Base-by-base conservation (phyloP, 73 alveolate species). In the Paramecium tetraurelia region DNA sequence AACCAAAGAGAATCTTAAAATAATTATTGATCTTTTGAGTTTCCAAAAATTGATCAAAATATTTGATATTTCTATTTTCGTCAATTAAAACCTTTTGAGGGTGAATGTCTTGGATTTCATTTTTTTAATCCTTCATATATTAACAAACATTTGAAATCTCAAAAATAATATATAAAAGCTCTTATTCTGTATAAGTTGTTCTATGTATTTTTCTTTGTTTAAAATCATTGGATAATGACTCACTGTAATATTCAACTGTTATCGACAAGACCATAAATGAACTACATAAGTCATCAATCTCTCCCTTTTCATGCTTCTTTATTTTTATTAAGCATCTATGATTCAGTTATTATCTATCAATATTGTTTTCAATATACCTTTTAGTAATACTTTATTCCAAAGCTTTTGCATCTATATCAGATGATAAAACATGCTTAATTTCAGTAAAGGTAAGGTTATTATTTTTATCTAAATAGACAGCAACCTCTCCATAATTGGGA, bases 401-500 rank as follows among this genome's bases (percentile, higher is more conserved):
- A 33, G 84, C 84, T 14, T 27, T 27, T 27, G 46, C 27, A 63
- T 63, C 27, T 2, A 24, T 33, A 11, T 63, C 84, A 63, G 84
- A 63, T 31, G 84, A 63, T 33, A 63, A 63, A 21, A 72, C 86
- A 29, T 72, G 33, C 20, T 72, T 72, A 20, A 72, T 72, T 36
- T 72, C 59, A 36, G 86, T 20, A 7, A 16, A 72, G 0, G 33
- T 36, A 2, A 36, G 18, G 18, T 36, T 72, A 3, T 12, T 72
- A 12, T 33, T 38, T 14, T 36, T 72, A 38, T 72, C 46, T 36
- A 72, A 43, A 72, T 72, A 72, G 2, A 72, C 46, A 12, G 59
- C 33, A 5, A 72, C 59, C 16, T 72, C 86, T 5, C 86, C 86
- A 38, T 72, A 72, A 72, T 72, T 72, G 6, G 57, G 86, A 72